Base-by-base conservation (phyloP, 164 flowering plant species). In the Chimonanthus salicifolius region DNA sequence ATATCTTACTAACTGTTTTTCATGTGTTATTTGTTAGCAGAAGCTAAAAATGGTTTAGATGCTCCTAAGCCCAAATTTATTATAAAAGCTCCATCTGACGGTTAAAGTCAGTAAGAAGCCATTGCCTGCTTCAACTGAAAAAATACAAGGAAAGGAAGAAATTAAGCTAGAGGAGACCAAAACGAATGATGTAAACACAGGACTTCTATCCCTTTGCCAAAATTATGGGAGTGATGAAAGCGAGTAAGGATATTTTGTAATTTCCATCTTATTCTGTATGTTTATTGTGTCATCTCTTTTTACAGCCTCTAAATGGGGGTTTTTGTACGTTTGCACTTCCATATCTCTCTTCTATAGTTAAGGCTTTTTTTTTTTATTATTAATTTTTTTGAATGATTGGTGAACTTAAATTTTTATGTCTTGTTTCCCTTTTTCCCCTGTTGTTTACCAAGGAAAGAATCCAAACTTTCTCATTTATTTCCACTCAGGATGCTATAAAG, bases 191-290 rank as follows among this genome's bases (percentile, higher is more conserved):
- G 50, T 21, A 18, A 72, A 50, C 6, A 65, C 62, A 8, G 75
- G 46, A 21, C 74, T 72, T 65, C 75, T 64, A 49, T 65, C 75
- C 5, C 75, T 72, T 13, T 60, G 51, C 54, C 58, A 58, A 47
- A 58, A 44, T 16, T 74, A 58, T 43, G 68, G 20, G 58, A 64
- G 74, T n/a, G 77, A 63, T 44, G 77, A 70, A 15, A 48, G 69
- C 4, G 49, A 64, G 4, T 47, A 69, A 71, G 33, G 33, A 1
- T 33, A 54, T 54, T 11, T 11, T 54, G 60, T 9, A 54, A 15
- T 4, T 54, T n/a, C 16, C 60, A 54, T 54, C 16, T 8, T 2
- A 54, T 33, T 54, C 13, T 54, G 16, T 3, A 54, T 4, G n/a
- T 0, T 54, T 0, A n/a, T 15, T 3, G 60, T 54, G 60, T n/a